phyloP scores from a whole-genome alignment of 106 monocot genomes.

The Dioscorea dumetorum region DNA sequence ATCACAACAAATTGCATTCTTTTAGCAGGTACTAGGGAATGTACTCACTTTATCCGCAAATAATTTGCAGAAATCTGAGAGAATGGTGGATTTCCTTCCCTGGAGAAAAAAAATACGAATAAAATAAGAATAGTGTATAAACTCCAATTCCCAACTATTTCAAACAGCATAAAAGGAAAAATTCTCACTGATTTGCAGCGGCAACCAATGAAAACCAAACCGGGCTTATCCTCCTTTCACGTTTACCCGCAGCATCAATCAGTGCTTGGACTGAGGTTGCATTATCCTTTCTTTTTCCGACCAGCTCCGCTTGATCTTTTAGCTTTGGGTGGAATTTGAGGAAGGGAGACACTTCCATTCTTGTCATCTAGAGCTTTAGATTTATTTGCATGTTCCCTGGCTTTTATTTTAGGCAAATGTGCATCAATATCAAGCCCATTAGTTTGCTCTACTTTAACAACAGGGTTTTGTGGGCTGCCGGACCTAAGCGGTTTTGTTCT shows the following conservation, averaged over 20 bases:
- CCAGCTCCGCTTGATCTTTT: constrained; percentile 21
- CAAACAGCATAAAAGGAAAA: background rate
- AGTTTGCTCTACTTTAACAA: constrained; percentile 38
- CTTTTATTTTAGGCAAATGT: constrained; percentile 29
- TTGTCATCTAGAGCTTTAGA: constrained; percentile 38
- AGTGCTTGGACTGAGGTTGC: constrained; percentile 34
- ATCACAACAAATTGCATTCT: background rate
- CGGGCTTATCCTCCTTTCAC: constrained; percentile 36
- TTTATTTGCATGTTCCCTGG: constrained; percentile 29
- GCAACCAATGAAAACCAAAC: constrained; percentile 80
- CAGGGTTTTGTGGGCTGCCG: constrained; percentile 23
- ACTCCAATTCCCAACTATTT: background rate
- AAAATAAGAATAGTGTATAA: background rate
- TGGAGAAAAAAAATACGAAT: constrained; percentile 15
- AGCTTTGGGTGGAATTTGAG: constrained; percentile 21
- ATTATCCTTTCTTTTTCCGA: constrained; percentile 37
- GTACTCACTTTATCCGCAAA: constrained; percentile 75
- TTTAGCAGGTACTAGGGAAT: background rate
- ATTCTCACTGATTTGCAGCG: constrained; percentile 58
- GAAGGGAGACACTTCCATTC: constrained; percentile 16
- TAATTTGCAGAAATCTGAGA: constrained; percentile 61
- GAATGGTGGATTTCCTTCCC: constrained; percentile 46
- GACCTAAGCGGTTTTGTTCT: constrained; percentile 56
- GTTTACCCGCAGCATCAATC: constrained; percentile 40
- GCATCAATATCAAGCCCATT: constrained; percentile 29